Conservation (phyloP, 371 early-diverging fungal species). For the Rhizopus sp. region DNA sequence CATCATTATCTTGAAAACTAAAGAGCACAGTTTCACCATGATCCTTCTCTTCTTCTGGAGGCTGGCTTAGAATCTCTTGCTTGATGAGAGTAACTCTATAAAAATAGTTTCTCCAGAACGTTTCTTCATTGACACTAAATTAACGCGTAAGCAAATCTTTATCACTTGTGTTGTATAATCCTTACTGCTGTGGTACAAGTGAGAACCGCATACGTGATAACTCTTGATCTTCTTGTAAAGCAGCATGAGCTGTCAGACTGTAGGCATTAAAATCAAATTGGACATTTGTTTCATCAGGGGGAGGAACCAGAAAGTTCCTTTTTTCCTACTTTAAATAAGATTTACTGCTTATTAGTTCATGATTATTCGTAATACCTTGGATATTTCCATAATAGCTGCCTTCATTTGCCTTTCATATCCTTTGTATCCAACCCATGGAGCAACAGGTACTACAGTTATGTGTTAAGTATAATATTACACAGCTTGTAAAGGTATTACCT, state of each 20-base stretch:
- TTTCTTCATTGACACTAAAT: slow-evolving; percentile 59
- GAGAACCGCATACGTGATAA: slow-evolving; percentile 64
- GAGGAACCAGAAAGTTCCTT: slow-evolving; percentile 64
- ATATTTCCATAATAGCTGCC: slow-evolving; percentile 55
- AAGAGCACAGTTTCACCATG: slow-evolving; percentile 30
- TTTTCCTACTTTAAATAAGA: slow-evolving; percentile 51
- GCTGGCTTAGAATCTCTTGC: slow-evolving; percentile 43
- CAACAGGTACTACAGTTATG: slow-evolving; percentile 45
- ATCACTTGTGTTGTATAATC: background rate
- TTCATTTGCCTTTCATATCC: slow-evolving; percentile 59
- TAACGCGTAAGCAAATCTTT: background rate
- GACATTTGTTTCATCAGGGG: slow-evolving; percentile 67
- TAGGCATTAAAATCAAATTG: slow-evolving; percentile 67
- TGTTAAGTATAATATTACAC: background rate
- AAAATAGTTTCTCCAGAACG: slow-evolving; percentile 78
- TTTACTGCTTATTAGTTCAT: background rate
- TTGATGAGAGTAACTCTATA: slow-evolving; percentile 70
- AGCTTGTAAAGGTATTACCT: slow-evolving; percentile 4
- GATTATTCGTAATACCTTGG: slow-evolving; percentile 41
- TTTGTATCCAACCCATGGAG: slow-evolving; percentile 63
- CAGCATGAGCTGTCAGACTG: slow-evolving; percentile 61
- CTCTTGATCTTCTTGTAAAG: slow-evolving; percentile 58
- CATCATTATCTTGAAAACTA: slow-evolving; percentile 32
- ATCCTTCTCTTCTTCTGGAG: slow-evolving; percentile 9
- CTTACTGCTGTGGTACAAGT: slow-evolving; percentile 69